Evolutionary conservation across 306 rosid genomes (phyloP).

Genomic region (Castanea sativa): DNA sequence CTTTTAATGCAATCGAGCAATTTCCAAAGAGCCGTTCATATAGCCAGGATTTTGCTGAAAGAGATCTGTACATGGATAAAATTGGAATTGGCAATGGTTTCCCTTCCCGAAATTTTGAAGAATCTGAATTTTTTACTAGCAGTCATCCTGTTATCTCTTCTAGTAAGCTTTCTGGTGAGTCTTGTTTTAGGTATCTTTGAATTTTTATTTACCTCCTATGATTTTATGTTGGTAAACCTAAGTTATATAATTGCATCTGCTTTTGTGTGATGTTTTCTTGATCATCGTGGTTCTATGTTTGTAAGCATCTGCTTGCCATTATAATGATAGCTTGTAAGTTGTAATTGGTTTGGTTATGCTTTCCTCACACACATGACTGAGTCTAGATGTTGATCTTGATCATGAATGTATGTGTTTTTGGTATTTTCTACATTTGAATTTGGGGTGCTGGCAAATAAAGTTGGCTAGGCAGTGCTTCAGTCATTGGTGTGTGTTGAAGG

Average conservation of each 20-base stretch:
- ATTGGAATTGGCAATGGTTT: slow-evolving; percentile 53
- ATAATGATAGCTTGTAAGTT: not conserved
- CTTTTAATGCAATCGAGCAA: slow-evolving; percentile 40
- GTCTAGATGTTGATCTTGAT: not conserved
- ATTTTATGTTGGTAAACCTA: not conserved
- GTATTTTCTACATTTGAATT: not conserved
- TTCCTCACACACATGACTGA: not conserved
- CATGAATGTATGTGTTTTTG: not conserved
- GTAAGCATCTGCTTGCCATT: not conserved
- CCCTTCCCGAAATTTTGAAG: slow-evolving; percentile 43
- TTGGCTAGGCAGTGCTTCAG: not conserved
- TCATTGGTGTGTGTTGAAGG: no score
- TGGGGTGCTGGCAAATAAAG: not conserved
- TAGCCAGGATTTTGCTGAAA: slow-evolving; percentile 47
- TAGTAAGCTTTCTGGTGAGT: slow-evolving; percentile 68
- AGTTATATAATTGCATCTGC: not conserved
- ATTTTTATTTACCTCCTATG: not conserved
- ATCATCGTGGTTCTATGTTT: not conserved
- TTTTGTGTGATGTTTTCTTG: not conserved
- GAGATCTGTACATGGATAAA: slow-evolving; percentile 46
- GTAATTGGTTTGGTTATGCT: not conserved
- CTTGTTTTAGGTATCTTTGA: slow-evolving; percentile 4
- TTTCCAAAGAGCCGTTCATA: slow-evolving; percentile 44
- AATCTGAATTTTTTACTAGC: slow-evolving; percentile 42
- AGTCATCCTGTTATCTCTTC: slow-evolving; percentile 38